phyloP scores from a whole-genome alignment of 805 yeast genomes.

The Yarrowia hollandica region DNA sequence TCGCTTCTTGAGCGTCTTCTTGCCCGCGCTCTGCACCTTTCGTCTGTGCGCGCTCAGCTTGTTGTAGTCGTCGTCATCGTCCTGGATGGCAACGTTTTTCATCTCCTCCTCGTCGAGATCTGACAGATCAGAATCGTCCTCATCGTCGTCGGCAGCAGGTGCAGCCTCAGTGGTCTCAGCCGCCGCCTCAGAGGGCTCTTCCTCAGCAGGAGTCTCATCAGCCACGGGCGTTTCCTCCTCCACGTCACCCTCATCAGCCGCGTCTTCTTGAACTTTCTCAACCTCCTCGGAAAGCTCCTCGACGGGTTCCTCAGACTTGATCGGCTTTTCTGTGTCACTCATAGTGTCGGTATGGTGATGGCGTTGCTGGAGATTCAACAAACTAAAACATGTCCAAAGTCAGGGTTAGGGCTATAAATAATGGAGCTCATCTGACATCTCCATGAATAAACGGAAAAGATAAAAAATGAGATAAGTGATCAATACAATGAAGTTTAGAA shows the following conservation, averaged over 20 bases:
- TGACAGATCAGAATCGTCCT: slow-evolving; percentile 48
- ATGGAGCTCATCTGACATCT: too few species aligned
- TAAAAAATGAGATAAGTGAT: too few species aligned
- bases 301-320: slow-evolving; percentile 17
- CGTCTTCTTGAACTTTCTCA: too few species aligned
- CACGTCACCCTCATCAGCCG: too few species aligned
- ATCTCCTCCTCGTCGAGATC: slow-evolving; percentile 46
- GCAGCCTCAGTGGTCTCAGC: background rate
- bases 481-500: too few species aligned
- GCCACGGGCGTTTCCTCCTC: too few species aligned
- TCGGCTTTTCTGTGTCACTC: slow-evolving; percentile 17
- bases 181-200: background rate
- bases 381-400: background rate
- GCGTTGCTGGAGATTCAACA: background rate
- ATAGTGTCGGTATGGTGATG: slow-evolving; percentile 15
- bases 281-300: too few species aligned
- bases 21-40: slow-evolving; percentile 29
- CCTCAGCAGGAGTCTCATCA: background rate
- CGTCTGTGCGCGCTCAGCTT: slow-evolving; percentile 43
- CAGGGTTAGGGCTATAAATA: slow-evolving; percentile 1
- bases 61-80: slow-evolving; percentile 45
- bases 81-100: slow-evolving; percentile 39
- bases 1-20: slow-evolving; percentile 32
- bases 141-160: slow-evolving; percentile 40
- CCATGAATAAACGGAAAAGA: too few species aligned